These are phyloP conservation scores for Avicennia marina DNA, from an alignment of 257 asterid genomes.

Conservation along the genomic window DNA sequence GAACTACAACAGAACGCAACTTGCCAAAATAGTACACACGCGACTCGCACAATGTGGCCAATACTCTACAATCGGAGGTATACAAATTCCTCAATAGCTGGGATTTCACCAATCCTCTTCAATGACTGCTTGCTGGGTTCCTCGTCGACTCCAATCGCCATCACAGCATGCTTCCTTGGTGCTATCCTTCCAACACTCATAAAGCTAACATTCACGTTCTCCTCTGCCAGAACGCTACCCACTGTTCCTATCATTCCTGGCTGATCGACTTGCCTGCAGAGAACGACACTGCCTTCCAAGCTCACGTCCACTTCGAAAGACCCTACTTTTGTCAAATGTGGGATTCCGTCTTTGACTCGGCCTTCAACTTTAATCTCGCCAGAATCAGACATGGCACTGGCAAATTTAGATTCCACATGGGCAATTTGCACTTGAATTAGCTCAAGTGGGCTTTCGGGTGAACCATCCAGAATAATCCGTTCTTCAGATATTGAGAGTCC, in stretches of 20 bases:
- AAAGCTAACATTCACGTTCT: too few species aligned
- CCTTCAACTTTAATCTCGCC: slow-evolving; percentile 87
- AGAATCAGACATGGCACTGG: slow-evolving; percentile 71
- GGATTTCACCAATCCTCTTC: slow-evolving; percentile 79
- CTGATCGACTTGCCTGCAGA: slow-evolving; percentile 92
- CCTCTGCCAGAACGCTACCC: slow-evolving; percentile 73
- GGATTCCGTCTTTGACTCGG: slow-evolving; percentile 74
- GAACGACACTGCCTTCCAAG: slow-evolving; percentile 81
- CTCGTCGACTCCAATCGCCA: slow-evolving; percentile 96
- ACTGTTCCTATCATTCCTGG: slow-evolving; percentile 95
- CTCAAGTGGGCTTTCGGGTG: slow-evolving; percentile 83
- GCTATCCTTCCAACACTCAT: slow-evolving; percentile 88
- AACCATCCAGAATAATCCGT: slow-evolving; percentile 60
- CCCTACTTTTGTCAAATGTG: slow-evolving; percentile 81
- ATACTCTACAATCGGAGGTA: slow-evolving; percentile 59
- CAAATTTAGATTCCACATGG: slow-evolving; percentile 75
- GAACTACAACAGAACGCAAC: too few species aligned
- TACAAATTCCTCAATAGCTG: slow-evolving; percentile 83
- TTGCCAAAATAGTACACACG: too few species aligned
- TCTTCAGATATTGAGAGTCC: slow-evolving; percentile 75
- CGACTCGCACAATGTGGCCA: too few species aligned
- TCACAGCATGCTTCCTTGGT: slow-evolving; percentile 82
- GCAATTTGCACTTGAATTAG: slow-evolving; percentile 73
- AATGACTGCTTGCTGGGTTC: too few species aligned
- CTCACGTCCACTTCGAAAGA: slow-evolving; percentile 91